Base-by-base conservation (phyloP, 805 yeast genomes). In the Metschnikowia henanensis region DNA sequence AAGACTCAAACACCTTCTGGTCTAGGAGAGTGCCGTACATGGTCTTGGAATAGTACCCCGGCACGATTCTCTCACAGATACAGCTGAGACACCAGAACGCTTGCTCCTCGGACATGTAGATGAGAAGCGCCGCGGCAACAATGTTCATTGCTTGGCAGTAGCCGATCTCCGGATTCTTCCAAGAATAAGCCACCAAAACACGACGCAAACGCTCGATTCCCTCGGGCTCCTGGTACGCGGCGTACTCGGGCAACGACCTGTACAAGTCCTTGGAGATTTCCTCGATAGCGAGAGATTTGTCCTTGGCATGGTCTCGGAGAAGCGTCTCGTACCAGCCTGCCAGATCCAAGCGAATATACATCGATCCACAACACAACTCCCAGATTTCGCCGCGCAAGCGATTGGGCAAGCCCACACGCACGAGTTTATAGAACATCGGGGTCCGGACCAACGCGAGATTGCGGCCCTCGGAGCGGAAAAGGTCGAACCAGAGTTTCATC, bases 81-180 rank as follows among this genome's bases (percentile, higher is more conserved):
- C 80, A 78, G 43, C 82, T 79, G 44, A 94, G 73, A 45, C 92
- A 80, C 98, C 98, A 94, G 59, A 89, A 94, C 0, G 97, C 98
- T 64, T 94, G 98, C 52, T 92, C 99, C 63, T 94, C 99, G 7
- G 95, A 85, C 85, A 88, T 90, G 61, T 81, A 86, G 30, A 85
- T 85, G 39, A 87, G 66, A 41, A 87, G 62, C 0, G 88, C 91
- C 1, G 95, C 95, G 2, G 80, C 81, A 7, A 87, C 90, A 39
- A 94, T 94, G 61, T 94, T 94, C 99, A 95, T 94, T 1, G 98
- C 99, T 64, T 94, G 99, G 62, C 99, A 94, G 63, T 94, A 94
- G 0, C 99, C 99, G 20, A 94, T 88, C 32, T 92, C 96, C 0
- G 96, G 97, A 61, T 91, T 90, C 52, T 86, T 87, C 97, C 98